Conservation (phyloP, 352 stramenopile genomes). For the Discostella stelligera region DNA sequence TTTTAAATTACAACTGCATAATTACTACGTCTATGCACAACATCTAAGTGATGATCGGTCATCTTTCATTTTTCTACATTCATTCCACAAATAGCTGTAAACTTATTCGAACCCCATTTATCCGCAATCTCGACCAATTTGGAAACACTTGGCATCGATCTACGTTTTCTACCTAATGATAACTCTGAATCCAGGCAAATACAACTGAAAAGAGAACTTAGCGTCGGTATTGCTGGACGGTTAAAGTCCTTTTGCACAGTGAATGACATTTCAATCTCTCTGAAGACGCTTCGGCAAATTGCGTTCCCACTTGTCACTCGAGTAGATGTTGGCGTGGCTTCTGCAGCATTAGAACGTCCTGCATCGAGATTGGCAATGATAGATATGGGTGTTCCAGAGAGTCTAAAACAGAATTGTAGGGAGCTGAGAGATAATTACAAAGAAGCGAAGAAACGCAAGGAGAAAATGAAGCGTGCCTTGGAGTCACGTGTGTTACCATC, state of each 20-base stretch:
- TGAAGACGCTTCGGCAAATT: conserved; percentile 65
- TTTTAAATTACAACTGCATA: neutral
- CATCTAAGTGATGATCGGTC: no score
- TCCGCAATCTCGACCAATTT: conserved; percentile 37
- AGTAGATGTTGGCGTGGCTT: conserved; percentile 67
- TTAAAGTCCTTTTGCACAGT: conserved; percentile 73
- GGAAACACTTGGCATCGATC: conserved; percentile 44
- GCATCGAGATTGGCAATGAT: conserved; percentile 60
- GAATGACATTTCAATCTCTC: conserved; percentile 60
- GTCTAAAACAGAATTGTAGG: conserved; percentile 35
- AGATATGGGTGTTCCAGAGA: conserved; percentile 60
- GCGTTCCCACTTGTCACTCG: conserved; percentile 56
- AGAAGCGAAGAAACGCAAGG: conserved; percentile 34
- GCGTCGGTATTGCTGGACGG: conserved; percentile 12
- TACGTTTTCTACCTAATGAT: conserved; percentile 17
- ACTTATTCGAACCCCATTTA: conserved; percentile 55
- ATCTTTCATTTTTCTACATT: neutral
- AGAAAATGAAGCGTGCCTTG: conserved; percentile 59
- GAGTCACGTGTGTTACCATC: conserved; percentile 49
- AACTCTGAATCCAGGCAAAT: conserved; percentile 3
- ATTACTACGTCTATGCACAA: no score
- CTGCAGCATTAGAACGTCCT: conserved; percentile 48
- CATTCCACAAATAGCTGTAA: conserved; percentile 27
- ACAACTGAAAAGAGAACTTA: conserved; percentile 34
- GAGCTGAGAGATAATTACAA: conserved; percentile 48